phyloP scores from a whole-genome alignment of 2,329 filamentous ascomycete species.

The Alternaria brassicae region DNA sequence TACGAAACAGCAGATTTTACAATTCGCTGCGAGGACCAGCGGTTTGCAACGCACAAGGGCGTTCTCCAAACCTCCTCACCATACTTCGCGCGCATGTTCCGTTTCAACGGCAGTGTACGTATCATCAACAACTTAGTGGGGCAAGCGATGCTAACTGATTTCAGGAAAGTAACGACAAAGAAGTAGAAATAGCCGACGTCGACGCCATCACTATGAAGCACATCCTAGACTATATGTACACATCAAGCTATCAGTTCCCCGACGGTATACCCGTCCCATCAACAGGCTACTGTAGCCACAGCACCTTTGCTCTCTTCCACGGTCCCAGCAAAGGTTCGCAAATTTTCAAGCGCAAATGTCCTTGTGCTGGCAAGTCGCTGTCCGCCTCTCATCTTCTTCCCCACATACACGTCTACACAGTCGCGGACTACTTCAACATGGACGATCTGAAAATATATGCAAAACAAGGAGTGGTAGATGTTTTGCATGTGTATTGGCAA shows the following conservation, averaged over 20 bases:
- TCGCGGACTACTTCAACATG: conserved; percentile 16
- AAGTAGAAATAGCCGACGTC: conserved; percentile 1
- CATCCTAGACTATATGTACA: conserved; percentile 18
- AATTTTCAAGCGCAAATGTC: conserved; percentile 13
- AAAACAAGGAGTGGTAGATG: neutral
- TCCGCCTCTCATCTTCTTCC: conserved; percentile 5
- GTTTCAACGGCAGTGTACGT: conserved; percentile 10
- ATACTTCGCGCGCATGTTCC: conserved; percentile 18
- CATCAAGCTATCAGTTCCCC: conserved; percentile 6
- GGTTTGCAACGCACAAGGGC: conserved; percentile 4
- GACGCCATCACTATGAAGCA: conserved; percentile 5
- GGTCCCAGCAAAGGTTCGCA: neutral
- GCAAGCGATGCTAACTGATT: neutral
- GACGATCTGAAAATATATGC: conserved; percentile 5
- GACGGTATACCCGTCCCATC: neutral
- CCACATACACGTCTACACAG: conserved; percentile 14
- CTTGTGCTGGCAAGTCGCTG: conserved; percentile 4
- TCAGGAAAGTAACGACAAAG: neutral
- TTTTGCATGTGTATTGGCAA: conserved; percentile 19
- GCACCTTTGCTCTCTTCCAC: neutral
- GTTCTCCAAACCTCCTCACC: conserved; percentile 2
- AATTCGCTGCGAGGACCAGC: conserved; percentile 5
- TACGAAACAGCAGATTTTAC: conserved; percentile 15
- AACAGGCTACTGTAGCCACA: conserved; percentile 10
- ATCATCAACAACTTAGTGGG: no score